Base-by-base conservation (phyloP, 108 stramenopile genomes). In the Parietichytrium sp. region DNA sequence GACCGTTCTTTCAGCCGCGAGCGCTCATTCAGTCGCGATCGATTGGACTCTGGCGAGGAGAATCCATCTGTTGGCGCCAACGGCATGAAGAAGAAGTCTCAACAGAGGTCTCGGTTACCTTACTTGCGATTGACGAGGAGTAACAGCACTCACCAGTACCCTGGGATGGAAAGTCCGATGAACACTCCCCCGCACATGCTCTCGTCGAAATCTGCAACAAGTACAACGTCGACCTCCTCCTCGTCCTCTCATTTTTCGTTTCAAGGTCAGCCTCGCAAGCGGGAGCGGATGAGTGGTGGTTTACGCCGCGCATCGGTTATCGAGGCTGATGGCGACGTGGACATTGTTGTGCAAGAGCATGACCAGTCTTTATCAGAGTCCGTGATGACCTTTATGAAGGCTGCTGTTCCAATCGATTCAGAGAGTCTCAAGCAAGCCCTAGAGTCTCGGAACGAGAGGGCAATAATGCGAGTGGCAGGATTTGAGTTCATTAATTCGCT, bases 311-410 rank as follows among this genome's bases (percentile, higher is more conserved):
- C 23, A 13, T 72, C 61, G 10, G 45, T 72, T 1, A 20, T 27
- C 20, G 61, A 72, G 45, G 61, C 42, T 10, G 61, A 72, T 72
- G 61, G 61, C 42, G 61, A 72, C 42, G 61, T 72, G 10, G 61
- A 72, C 20, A 72, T 72, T 10, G 23, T 72, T 6, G 61, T 38
- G 33, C 61, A 72, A 27, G 61, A 72, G 25, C 61, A 72, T 2
- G 61, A 72, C 61, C 61, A 72, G 61, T 72, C 61, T 47, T 42
- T 72, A 6, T 72, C 61, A n/a, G 61, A 72, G 33, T 72, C 61
- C 20, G 61, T 72, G 16, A 7, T 45, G 38, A 72, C 33, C 13
- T 72, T 72, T 45, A 10, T 72, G 1, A 33, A 72, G 20, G 61
- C 61, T 7, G 61, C 61, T n/a, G 61, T 72, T 10, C 61, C 61